Evolutionary conservation across 2,329 filamentous ascomycete genomes (phyloP).

Genomic region (Penicillium vulpinum): DNA sequence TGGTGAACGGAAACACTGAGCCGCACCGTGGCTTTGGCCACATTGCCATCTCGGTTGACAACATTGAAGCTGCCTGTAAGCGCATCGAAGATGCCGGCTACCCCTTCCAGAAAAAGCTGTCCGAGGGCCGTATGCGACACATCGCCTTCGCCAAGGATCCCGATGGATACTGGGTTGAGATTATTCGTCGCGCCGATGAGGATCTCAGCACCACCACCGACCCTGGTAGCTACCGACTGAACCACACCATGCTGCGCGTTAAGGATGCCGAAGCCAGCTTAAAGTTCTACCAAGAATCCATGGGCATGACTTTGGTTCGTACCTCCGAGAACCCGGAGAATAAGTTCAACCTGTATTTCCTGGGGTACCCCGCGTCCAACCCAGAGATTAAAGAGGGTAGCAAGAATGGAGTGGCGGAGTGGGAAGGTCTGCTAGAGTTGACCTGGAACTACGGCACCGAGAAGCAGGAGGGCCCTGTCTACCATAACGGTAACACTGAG

Average conservation of each 20-base stretch:
- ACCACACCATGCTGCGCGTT: constrained; percentile 80
- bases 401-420: constrained; percentile 61
- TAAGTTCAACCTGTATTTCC: constrained; percentile 88
- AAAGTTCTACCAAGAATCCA: constrained; percentile 77
- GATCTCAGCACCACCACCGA: constrained; percentile 73
- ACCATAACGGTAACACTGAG: constrained; percentile 88
- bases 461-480: constrained; percentile 76
- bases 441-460: constrained; percentile 80
- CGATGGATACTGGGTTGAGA: constrained; percentile 71
- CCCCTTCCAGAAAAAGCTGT: constrained; percentile 91
- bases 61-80: constrained; percentile 86
- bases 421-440: constrained; percentile 84
- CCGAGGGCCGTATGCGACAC: constrained; percentile 79
- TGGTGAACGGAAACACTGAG: constrained; percentile 89
- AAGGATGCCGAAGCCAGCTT: constrained; percentile 75
- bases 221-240: constrained; percentile 67
- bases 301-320: constrained; percentile 83
- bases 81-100: constrained; percentile 88
- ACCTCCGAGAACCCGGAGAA: constrained; percentile 68
- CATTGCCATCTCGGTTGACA: constrained; percentile 77
- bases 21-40: constrained; percentile 83
- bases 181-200: constrained; percentile 68
- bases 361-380: constrained; percentile 70
- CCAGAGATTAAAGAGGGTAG: constrained; percentile 52
- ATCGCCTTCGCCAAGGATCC: constrained; percentile 92